These are phyloP conservation scores for Hemisphaericaspora nanyangensis DNA, from an alignment of 805 yeast genomes.

Conservation along the genomic window DNA sequence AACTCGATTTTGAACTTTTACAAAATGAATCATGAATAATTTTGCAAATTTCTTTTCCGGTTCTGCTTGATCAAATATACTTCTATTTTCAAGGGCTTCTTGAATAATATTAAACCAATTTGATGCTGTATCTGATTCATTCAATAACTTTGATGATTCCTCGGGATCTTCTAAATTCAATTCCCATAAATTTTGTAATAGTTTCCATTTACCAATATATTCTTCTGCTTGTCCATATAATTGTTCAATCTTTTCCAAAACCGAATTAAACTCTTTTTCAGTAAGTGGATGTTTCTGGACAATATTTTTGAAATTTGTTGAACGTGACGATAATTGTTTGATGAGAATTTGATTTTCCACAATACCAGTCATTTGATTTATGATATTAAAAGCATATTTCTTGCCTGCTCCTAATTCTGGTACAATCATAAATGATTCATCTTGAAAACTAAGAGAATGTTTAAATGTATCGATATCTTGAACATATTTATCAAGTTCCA, in stretches of 20 bases:
- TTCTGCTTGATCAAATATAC: constrained; percentile 49
- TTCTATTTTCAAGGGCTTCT: constrained; percentile 41
- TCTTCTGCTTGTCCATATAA: constrained; percentile 21
- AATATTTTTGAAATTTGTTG: neutral
- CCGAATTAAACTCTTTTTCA: neutral
- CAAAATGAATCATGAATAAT: constrained; percentile 39
- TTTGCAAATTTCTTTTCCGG: constrained; percentile 37
- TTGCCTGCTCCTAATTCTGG: constrained; percentile 43
- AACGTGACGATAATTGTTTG: neutral
- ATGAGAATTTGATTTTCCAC: constrained; percentile 16
- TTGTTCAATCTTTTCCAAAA: constrained; percentile 16
- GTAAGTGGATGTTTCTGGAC: neutral
- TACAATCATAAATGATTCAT: constrained; percentile 29
- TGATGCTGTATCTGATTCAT: neutral
- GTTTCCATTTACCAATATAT: constrained; percentile 51
- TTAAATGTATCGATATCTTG: constrained; percentile 1
- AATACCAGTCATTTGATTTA: constrained; percentile 15
- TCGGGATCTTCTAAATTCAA: constrained; percentile 37
- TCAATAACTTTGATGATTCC: constrained; percentile 27
- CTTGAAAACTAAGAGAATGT: constrained; percentile 36
- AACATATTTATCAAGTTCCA: constrained; percentile 5
- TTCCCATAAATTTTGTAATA: constrained; percentile 59
- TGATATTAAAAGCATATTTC: constrained; percentile 16
- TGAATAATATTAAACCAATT: constrained; percentile 48
- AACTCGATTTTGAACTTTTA: constrained; percentile 51